These are phyloP conservation scores for Globisporangium solare DNA, from an alignment of 352 stramenopile species.

Conservation along the genomic window DNA sequence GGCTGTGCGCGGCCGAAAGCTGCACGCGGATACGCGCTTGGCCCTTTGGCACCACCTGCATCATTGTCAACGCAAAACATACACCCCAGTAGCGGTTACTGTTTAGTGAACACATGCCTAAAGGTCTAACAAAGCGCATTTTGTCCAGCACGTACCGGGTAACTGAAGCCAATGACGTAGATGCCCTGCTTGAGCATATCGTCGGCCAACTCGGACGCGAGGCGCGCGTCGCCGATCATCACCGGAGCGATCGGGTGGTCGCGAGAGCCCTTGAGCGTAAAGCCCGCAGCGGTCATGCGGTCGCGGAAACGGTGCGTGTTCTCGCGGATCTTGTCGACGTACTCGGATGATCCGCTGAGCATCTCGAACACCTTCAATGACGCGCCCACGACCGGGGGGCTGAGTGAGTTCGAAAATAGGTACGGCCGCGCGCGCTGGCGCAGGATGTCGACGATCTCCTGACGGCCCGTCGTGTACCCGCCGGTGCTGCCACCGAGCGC, in stretches of 20 bases:
- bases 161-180: conserved; percentile 95
- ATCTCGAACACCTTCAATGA: conserved; percentile 92
- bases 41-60: conserved; percentile 87
- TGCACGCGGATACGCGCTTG: conserved; percentile 91
- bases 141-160: conserved; percentile 76
- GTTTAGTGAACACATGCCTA: neutral
- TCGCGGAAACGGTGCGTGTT: conserved; percentile 93
- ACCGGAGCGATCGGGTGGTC: conserved; percentile 90
- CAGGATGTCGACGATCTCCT: conserved; percentile 90
- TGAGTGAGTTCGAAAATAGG: conserved; percentile 93
- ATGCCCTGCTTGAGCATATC: conserved; percentile 92
- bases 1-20: conserved; percentile 88
- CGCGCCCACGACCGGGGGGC: conserved; percentile 91
- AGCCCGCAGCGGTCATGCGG: conserved; percentile 87
- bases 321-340: conserved; percentile 82
- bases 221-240: conserved; percentile 90
- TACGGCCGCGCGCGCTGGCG: conserved; percentile 90
- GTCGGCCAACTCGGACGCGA: conserved; percentile 87
- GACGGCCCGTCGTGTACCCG: conserved; percentile 88
- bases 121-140: neutral
- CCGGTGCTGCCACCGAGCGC: conserved; percentile 90
- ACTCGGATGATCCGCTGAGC: conserved; percentile 80
- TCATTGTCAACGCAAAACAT: neutral
- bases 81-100: conserved; percentile 1
- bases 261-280: conserved; percentile 83